Evolutionary conservation across 1,139 yeast genomes (phyloP).

Genomic region (Saccharomyces uvarum): DNA sequence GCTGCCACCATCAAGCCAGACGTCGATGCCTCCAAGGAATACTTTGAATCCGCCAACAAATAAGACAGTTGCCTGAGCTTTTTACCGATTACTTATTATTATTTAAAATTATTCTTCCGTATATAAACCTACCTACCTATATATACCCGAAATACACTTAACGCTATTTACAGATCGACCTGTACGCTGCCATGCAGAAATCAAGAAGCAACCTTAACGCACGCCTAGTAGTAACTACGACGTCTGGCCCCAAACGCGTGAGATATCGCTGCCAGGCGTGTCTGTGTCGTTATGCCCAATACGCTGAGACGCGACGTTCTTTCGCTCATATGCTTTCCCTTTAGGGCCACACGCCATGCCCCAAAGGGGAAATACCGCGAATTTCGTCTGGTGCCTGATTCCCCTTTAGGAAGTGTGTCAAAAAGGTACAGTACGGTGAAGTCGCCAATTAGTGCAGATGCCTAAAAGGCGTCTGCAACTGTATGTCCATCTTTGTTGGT

Average conservation of each 20-base stretch:
- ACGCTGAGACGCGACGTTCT: background rate
- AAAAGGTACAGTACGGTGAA: background rate
- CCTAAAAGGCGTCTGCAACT: background rate
- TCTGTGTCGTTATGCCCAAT: background rate
- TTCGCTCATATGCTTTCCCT: background rate
- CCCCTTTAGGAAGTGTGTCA: background rate
- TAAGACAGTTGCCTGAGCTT: constrained; percentile 3
- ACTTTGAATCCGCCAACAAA: constrained; percentile 28
- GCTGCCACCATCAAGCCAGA: constrained; percentile 88
- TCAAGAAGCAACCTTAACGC: background rate
- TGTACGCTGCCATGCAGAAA: background rate
- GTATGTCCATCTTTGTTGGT: background rate
- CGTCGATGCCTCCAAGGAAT: constrained; percentile 60
- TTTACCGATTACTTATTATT: too few relatives aligned
- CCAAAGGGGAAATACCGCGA: background rate
- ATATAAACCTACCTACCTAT: constrained; percentile 1
- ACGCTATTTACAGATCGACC: background rate
- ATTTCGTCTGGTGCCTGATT: background rate
- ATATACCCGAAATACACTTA: background rate
- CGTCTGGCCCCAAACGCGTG: background rate
- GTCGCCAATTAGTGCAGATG: constrained; percentile 1
- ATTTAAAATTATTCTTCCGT: background rate
- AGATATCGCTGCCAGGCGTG: background rate
- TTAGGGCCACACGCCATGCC: background rate
- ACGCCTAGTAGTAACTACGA: background rate